These are phyloP conservation scores for Triticum dicoccoides DNA, from an alignment of 176 grass and related monocot genomes.

Conservation along the genomic window DNA sequence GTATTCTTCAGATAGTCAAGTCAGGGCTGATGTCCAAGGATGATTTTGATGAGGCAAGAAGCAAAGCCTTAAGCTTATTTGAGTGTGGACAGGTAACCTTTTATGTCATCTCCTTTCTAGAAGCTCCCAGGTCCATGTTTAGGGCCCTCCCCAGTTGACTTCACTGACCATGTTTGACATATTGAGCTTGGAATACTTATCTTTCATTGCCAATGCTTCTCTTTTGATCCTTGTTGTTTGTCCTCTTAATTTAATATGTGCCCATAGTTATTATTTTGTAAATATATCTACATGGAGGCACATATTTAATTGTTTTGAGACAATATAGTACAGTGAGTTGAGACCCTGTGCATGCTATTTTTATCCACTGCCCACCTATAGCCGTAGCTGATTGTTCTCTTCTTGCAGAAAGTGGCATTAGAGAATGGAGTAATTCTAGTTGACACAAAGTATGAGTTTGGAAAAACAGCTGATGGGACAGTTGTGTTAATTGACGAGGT, in stretches of 20 bases:
- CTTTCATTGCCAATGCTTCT: background rate
- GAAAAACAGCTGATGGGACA: conserved; percentile 78
- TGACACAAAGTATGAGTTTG: conserved; percentile 98
- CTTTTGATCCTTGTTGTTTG: background rate
- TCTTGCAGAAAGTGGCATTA: conserved; percentile 77
- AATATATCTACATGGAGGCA: background rate
- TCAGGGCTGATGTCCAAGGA: conserved; percentile 80
- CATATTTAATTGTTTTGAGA: background rate
- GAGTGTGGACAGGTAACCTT: conserved; percentile 67
- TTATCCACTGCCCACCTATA: background rate
- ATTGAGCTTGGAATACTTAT: background rate
- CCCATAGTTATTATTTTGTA: background rate
- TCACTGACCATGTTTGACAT: background rate
- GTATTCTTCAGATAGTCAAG: conserved; percentile 62
- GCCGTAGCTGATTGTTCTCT: background rate
- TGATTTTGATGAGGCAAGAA: conserved; percentile 84
- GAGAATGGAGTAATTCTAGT: conserved; percentile 85
- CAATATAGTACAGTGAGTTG: background rate
- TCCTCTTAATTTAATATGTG: background rate
- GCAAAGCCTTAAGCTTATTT: conserved; percentile 85
- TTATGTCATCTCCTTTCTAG: conserved; percentile 8
- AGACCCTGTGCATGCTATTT: background rate
- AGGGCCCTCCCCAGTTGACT: background rate
- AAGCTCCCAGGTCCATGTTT: background rate
- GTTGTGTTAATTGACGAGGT: conserved; percentile 97